These are phyloP conservation scores for Leishmania turanica DNA, from an alignment of 208 protist genomes.

Conservation along the genomic window DNA sequence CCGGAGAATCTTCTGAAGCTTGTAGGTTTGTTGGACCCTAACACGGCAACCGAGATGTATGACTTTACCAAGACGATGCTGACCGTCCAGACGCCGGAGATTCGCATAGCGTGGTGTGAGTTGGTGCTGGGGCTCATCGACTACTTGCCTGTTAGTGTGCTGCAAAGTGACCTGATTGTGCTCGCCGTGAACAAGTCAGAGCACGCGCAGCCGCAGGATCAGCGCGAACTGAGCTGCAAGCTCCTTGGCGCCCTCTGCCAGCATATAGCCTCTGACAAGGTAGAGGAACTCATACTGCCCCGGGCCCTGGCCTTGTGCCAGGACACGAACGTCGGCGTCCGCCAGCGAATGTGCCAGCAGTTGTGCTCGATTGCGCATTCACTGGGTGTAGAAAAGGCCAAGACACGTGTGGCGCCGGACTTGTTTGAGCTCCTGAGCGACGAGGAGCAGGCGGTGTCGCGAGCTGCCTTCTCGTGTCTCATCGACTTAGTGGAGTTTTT, in stretches of 20 bases:
- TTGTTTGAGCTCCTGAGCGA: constrained; percentile 92
- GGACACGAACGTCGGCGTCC: constrained; percentile 89
- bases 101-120: constrained; percentile 81
- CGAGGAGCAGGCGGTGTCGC: constrained; percentile 85
- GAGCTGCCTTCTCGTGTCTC: constrained; percentile 87
- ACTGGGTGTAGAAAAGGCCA: constrained; percentile 79
- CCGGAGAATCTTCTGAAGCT: constrained; percentile 63
- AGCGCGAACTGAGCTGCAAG: constrained; percentile 89
- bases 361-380: constrained; percentile 77
- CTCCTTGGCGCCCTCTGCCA: constrained; percentile 77
- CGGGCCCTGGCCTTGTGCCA: constrained; percentile 88
- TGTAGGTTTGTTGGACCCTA: constrained; percentile 58
- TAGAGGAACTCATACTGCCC: constrained; percentile 69
- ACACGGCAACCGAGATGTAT: constrained; percentile 61
- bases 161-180: constrained; percentile 71
- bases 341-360: constrained; percentile 85
- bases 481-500: constrained; percentile 93
- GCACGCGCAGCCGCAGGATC: constrained; percentile 85
- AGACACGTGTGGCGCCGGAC: constrained; percentile 73
- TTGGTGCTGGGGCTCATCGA: constrained; percentile 71
- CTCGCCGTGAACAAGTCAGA: constrained; percentile 83
- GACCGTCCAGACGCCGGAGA: constrained; percentile 73
- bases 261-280: constrained; percentile 50
- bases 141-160: constrained; percentile 55
- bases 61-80: constrained; percentile 90